Evolutionary conservation across 2,329 filamentous ascomycete species (phyloP).

Genomic region (Pseudofabraea citricarpa): DNA sequence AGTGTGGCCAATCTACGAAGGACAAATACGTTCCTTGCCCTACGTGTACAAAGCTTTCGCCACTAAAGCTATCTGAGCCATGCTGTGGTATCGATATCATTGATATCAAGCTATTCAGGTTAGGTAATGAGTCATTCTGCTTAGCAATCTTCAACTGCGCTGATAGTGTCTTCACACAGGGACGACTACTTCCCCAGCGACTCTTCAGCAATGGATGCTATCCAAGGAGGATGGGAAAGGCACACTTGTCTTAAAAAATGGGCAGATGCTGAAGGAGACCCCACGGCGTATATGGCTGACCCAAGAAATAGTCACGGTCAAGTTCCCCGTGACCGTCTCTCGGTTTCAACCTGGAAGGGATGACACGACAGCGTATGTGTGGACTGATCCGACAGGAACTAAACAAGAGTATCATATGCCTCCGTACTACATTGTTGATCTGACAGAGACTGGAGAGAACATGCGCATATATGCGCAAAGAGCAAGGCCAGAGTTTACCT

Average conservation of each 20-base stretch:
- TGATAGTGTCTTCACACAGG: not conserved
- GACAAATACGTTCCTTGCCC: not conserved
- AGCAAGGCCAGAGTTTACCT: not conserved
- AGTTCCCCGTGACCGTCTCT: slow-evolving; percentile 2
- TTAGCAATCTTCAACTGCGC: not conserved
- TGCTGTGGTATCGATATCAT: not conserved
- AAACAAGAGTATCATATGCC: slow-evolving; percentile 2
- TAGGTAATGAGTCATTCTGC: not conserved
- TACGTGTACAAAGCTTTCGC: not conserved
- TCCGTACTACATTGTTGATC: slow-evolving; percentile 3
- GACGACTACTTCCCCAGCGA: not conserved
- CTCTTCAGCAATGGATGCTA: not conserved
- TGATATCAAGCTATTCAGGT: not conserved
- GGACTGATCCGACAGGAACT: not conserved
- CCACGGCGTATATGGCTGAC: not conserved
- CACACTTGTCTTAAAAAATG: not conserved
- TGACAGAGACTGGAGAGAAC: not conserved
- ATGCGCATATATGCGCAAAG: not conserved
- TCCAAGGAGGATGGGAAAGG: not conserved
- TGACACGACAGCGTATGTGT: slow-evolving; percentile 1
- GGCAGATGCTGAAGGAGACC: not conserved
- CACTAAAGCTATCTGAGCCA: not conserved
- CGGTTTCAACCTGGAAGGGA: not conserved
- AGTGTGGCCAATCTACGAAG: not conserved
- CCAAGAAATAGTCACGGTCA: not conserved